Percentiles rank a stretch among this genome's conserved stretches.
These are phyloP conservation scores for Kodamaea fungicola DNA, from an alignment of 1,139 yeast species.

Conservation along the genomic window DNA sequence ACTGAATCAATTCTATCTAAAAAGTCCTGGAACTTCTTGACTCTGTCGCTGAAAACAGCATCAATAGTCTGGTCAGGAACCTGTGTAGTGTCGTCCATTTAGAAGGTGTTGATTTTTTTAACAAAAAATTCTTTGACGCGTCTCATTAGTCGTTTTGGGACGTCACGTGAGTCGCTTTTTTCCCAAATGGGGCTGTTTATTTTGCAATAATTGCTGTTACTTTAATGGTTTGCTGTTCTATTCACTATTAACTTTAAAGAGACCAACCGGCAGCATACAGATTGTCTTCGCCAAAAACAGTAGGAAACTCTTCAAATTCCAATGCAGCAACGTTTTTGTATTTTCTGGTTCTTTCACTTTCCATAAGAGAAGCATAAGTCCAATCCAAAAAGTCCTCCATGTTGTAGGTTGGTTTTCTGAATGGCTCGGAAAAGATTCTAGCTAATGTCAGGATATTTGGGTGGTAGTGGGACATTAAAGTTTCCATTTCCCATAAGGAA, in stretches of 20 bases:
- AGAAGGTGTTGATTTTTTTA: slow-evolving; percentile 1
- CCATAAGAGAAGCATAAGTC: slow-evolving; percentile 72
- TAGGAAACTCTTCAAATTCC: slow-evolving; percentile 65
- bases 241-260: slow-evolving; percentile 6
- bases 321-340: slow-evolving; percentile 71
- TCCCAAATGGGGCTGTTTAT: slow-evolving; percentile 23
- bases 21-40: slow-evolving; percentile 85
- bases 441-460: slow-evolving; percentile 95
- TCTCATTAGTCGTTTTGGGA: slow-evolving; percentile 3
- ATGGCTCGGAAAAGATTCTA: slow-evolving; percentile 82
- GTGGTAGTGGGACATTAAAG: slow-evolving; percentile 84
- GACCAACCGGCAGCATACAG: slow-evolving; percentile 16
- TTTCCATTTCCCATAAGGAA: slow-evolving; percentile 88
- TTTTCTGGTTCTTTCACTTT: slow-evolving; percentile 69
- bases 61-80: slow-evolving; percentile 36
- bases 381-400: slow-evolving; percentile 94
- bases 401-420: slow-evolving; percentile 79
- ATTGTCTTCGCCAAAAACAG: slow-evolving; percentile 24
- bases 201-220: not conserved
- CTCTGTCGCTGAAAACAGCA: slow-evolving; percentile 71
- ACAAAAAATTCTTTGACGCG: slow-evolving; percentile 5
- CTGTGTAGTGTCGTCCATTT: slow-evolving; percentile 19
- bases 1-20: slow-evolving; percentile 54
- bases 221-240: not conserved
- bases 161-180: not conserved